A percentile compares a stretch with the other conserved stretches of the same genome.
Evolutionary conservation across 2,329 filamentous ascomycete genomes (phyloP).

Genomic region (Colletotrichum sp.): DNA sequence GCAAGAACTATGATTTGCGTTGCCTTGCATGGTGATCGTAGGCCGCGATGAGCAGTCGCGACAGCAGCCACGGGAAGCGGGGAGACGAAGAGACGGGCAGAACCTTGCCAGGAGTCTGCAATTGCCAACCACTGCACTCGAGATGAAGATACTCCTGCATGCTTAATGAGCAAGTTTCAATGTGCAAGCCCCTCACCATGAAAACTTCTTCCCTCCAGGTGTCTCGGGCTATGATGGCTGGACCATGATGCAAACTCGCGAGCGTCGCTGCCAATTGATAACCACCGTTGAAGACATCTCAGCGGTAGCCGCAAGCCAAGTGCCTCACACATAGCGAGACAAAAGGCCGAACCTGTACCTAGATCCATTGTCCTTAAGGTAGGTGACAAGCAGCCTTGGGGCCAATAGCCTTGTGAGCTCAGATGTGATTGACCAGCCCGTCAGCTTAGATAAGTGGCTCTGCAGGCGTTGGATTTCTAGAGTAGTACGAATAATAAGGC

Average conservation of each 20-base stretch:
- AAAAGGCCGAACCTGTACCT: neutral
- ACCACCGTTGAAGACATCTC: neutral
- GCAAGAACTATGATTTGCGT: neutral
- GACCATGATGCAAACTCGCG: neutral
- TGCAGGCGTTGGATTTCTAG: neutral
- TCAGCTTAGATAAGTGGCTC: neutral
- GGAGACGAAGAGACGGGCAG: neutral
- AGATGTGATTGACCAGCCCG: neutral
- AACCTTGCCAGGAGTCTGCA: neutral
- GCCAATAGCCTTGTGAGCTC: neutral
- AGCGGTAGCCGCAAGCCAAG: neutral
- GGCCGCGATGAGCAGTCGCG: neutral
- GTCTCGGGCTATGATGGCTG: neutral
- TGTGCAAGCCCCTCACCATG: neutral
- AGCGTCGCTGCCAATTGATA: neutral
- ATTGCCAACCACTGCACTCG: neutral
- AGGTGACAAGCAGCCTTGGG: neutral
- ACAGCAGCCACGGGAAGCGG: neutral
- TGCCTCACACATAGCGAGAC: neutral
- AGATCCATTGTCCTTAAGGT: neutral
- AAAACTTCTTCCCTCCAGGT: neutral
- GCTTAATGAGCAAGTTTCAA: neutral
- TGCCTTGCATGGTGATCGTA: neutral
- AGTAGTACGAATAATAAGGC: neutral
- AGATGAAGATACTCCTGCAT: neutral